Base-by-base conservation (phyloP, 345 rosid species). In the Citrus glauca region DNA sequence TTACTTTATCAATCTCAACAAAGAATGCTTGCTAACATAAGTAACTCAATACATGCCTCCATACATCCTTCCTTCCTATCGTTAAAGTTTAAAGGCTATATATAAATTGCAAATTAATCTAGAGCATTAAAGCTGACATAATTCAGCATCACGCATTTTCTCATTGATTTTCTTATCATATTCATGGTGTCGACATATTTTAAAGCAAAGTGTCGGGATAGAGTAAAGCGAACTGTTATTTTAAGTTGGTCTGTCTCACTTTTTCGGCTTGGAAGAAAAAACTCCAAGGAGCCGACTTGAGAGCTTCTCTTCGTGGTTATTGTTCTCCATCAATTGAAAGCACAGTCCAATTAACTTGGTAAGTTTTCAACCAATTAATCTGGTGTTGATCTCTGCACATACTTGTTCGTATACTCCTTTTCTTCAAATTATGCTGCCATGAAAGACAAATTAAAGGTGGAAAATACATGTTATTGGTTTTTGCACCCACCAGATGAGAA, bases 251-350 rank as follows among this genome's bases (percentile, higher is more conserved):
- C 30, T 6, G 4, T 27, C 25, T 33, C 38, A 20, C 9, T 48
- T 73, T 80, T 77, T 80, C 66, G 53, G 76, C 55, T 71, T 40
- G 65, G 86, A 70, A 79, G 70, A 70, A 73, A 59, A 59, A 66
- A 72, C 59, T 76, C 68, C 30, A 69, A 66, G 66, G 6, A 62
- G 60, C 68, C 33, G 75, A 55, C 65, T 45, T 45, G 50, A 45
- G 16, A 16, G 22, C 22, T 53, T 53, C 20, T 17, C 6, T 53
- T 53, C 57, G 81, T 45, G 37, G 35, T 48, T 27, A 3, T 28
- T 17, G 10, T 10, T 55, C 40, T 53, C 28, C 74, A 22, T 72
- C 77, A 77, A 77, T 74, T 68, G 55, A 76, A 69, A 75, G 76
- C 79, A 69, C 82, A 75, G 69, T 55, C 80, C 80, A 76, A 66